Base-by-base conservation (phyloP, 257 asterid genomes). In the Verbascum thapsus region DNA sequence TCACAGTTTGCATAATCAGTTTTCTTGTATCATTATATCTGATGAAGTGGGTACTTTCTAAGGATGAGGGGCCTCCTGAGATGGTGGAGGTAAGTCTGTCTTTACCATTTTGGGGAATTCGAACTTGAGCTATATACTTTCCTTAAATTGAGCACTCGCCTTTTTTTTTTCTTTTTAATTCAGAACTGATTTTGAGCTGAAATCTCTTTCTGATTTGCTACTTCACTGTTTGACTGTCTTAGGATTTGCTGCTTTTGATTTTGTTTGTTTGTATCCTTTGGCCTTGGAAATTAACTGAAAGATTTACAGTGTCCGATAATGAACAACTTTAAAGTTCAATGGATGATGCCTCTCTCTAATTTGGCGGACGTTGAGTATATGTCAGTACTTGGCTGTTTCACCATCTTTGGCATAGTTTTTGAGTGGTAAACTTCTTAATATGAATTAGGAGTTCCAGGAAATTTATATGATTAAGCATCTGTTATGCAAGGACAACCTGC, bases 1-100 rank as follows among this genome's bases (percentile, higher is more conserved):
- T 82, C 81, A 72, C 95, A 13, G 91, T 94, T 70, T 94, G 99
- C 94, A 84, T 81, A 63, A 57, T 81, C 80, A 85, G 96, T 77
- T 82, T 87, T 73, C 65, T 94, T 50, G 73, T 84, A 60, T 75
- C 99, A n/a, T 71, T 82, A 56, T 87, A 90, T 74, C 95, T 94
- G 26, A 67, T 88, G 5, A 90, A 85, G 83, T 94, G 97, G 99
- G 97, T 90, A 53, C 96, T 94, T 37, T 40, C 87, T 18, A 94
- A 94, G 90, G 99, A 94, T 51, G 99, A 92, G 77, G 99, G 99
- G 15, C 97, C 99, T 42, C 96, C 97, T 48, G 99, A 92, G 86
- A 92, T 94, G 99, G 86, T 69, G 57, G 79, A 85, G 99, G 99
- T 91, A 83, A 63, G 40, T 64, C 61, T 58, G 32, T 26, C 32